Base-by-base conservation (phyloP, 2,329 filamentous ascomycete species). In the Cladosporium sp. region DNA sequence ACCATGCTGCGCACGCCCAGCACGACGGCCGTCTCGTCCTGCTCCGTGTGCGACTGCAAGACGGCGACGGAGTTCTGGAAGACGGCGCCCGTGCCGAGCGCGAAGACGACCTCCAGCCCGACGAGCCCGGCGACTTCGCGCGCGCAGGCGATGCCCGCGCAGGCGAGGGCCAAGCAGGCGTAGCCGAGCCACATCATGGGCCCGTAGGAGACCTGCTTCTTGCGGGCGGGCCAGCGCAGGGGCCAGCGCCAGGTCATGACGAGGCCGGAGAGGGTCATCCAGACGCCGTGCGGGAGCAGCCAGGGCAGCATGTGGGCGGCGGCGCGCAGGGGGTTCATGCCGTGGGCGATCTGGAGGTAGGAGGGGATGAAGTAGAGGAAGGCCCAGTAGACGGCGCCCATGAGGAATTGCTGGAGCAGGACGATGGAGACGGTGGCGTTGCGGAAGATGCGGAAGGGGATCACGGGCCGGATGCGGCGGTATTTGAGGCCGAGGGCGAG, bases 41-140 rank as follows among this genome's bases (percentile, higher is more conserved):
- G 48, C 9, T 42, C 48, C 10, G 59, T 60, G 45, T 63, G 56
- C 14, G 52, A 52, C n/a, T 53, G 48, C 32, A 63, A 56, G 1
- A 56, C 58, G 19, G 58, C 53, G 52, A 63, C 56, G 10, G 57
- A 59, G 49, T 61, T 62, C 18, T 61, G 58, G 53, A 62, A 63
- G 9, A 50, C 54, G 13, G 54, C 53, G 41, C 61, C 59, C 6
- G 61, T 59, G 14, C 59, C 59, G 4, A 61, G 18, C 1, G 58
- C 61, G 19, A 60, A 54, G 10, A 61, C 31, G 13, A 59, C 48
- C 41, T 46, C 54, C 11, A 61, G 33, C 2, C 57, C 38, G 11
- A 54, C 45, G 45, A 58, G 42, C 5, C 55, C 45, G 9, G 19
- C 11, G 13, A 33, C 34, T 9, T 16, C 28, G 28, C 32, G 33